Percentiles rank a stretch among this genome's conserved stretches.
Conservation (phyloP, 108 stramenopile species). For the Conticribra guillardii region DNA sequence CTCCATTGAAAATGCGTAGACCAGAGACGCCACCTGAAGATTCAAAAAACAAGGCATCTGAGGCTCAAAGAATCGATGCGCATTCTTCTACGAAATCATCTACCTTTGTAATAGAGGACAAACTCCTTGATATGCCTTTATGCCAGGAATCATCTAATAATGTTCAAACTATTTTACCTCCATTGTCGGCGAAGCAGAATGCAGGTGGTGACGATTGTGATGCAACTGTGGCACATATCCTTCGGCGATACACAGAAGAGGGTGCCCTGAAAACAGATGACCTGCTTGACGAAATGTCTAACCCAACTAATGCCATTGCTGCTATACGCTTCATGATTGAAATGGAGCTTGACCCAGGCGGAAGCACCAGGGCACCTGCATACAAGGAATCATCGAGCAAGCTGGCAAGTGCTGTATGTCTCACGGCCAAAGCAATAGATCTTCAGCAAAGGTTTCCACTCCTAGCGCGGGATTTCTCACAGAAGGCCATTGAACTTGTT, state of each 20-base stretch:
- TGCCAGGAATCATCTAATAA: too few species aligned
- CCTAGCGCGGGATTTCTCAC: slow-evolving; percentile 14
- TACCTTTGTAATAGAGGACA: too few species aligned
- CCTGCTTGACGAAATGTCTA: slow-evolving; percentile 15
- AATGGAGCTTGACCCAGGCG: slow-evolving; percentile 10
- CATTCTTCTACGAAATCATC: too few species aligned
- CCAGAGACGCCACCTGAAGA: too few species aligned
- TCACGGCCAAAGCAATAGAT: slow-evolving; percentile 22
- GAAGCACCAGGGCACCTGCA: not conserved
- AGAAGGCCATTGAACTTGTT: slow-evolving; percentile 1
- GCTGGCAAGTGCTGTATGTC: not conserved
- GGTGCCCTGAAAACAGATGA: slow-evolving; percentile 21
- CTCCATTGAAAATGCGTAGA: too few species aligned
- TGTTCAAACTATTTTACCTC: too few species aligned
- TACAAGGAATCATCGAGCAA: slow-evolving; percentile 2
- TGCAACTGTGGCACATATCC: not conserved
- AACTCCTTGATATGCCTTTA: too few species aligned
- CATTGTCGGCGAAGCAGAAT: not conserved
- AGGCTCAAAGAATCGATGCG: too few species aligned
- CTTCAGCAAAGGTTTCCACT: slow-evolving; percentile 6
- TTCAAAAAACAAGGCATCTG: too few species aligned
- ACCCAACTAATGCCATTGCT: not conserved
- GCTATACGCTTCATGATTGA: slow-evolving; percentile 16
- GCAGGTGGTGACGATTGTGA: not conserved
- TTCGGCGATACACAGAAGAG: slow-evolving; percentile 12